These are phyloP conservation scores for Lachancea fermentati DNA, from an alignment of 805 yeast genomes.

Conservation along the genomic window DNA sequence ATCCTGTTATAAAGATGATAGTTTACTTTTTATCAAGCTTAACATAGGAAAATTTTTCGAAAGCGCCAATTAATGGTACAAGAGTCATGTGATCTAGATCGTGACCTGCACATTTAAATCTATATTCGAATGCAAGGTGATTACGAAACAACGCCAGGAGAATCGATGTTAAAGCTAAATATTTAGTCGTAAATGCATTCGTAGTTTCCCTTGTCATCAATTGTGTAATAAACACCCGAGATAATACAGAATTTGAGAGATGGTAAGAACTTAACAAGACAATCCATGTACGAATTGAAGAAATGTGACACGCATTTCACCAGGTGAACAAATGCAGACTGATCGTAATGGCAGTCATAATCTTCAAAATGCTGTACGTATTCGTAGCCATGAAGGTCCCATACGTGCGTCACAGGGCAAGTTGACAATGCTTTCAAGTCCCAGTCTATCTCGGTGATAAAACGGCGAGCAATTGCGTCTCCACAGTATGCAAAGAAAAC, in stretches of 20 bases:
- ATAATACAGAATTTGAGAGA: constrained; percentile 31
- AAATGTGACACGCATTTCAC: constrained; percentile 43
- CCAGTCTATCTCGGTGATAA: constrained; percentile 18
- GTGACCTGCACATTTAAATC: too few species aligned
- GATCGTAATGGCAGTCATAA: constrained; percentile 39
- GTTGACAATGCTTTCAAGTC: constrained; percentile 30
- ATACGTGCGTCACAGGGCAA: constrained; percentile 34
- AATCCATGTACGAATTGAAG: constrained; percentile 37
- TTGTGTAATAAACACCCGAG: constrained; percentile 39
- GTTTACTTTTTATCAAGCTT: background rate
- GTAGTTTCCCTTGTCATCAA: constrained; percentile 14
- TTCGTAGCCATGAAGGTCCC: constrained; percentile 48
- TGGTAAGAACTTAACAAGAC: constrained; percentile 33
- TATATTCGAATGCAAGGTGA: too few species aligned
- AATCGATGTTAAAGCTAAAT: background rate
- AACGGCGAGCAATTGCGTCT: constrained; percentile 37
- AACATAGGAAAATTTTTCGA: background rate
- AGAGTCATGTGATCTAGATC: too few species aligned
- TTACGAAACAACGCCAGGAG: too few species aligned
- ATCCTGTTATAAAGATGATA: background rate
- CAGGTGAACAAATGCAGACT: constrained; percentile 38
- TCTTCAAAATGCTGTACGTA: constrained; percentile 37
- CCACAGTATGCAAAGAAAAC: constrained; percentile 51
- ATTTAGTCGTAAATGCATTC: constrained; percentile 25
- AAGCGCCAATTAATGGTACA: too few species aligned